A percentile compares a stretch with the other conserved stretches of the same genome.
phyloP scores from a whole-genome alignment of 331 rosid species.

The Arachis monticola region DNA sequence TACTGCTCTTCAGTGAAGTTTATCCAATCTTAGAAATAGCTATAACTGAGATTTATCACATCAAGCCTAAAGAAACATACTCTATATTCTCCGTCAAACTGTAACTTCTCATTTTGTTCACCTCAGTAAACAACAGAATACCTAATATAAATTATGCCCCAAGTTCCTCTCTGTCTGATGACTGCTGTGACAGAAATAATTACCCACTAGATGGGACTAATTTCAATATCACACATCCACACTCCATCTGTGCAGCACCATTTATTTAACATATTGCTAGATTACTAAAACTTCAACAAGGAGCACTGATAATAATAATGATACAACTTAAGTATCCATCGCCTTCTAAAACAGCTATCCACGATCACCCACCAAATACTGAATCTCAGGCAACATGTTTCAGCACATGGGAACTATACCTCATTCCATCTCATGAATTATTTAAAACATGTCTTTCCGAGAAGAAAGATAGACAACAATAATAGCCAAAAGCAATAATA shows the following conservation, averaged over 20 bases:
- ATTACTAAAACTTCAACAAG: constrained; percentile 9
- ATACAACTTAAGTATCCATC: constrained; percentile 17
- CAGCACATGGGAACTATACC: constrained; percentile 25
- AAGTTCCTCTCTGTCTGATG: constrained; percentile 20
- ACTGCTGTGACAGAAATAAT: constrained; percentile 28
- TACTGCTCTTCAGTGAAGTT: constrained; percentile 10
- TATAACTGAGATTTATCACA: constrained; percentile 28
- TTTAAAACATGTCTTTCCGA: constrained; percentile 31
- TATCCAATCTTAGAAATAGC: constrained; percentile 11
- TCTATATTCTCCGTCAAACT: not conserved
- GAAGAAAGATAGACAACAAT: constrained; percentile 29
- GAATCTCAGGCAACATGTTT: constrained; percentile 31
- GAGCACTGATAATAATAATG: constrained; percentile 16
- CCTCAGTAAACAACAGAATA: constrained; percentile 21
- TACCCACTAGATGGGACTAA: constrained; percentile 32
- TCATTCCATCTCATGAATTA: constrained; percentile 35
- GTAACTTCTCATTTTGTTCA: constrained; percentile 10
- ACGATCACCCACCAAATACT: constrained; percentile 28
- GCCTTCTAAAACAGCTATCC: constrained; percentile 30
- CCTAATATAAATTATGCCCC: constrained; percentile 26
- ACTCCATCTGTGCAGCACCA: constrained; percentile 23
- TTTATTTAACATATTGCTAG: not conserved
- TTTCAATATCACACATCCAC: constrained; percentile 33
- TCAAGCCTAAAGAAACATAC: constrained; percentile 31
- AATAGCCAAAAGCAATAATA: constrained; percentile 33